phyloP scores from a whole-genome alignment of 139 green algal genomes.

The Asterochloris erici region DNA sequence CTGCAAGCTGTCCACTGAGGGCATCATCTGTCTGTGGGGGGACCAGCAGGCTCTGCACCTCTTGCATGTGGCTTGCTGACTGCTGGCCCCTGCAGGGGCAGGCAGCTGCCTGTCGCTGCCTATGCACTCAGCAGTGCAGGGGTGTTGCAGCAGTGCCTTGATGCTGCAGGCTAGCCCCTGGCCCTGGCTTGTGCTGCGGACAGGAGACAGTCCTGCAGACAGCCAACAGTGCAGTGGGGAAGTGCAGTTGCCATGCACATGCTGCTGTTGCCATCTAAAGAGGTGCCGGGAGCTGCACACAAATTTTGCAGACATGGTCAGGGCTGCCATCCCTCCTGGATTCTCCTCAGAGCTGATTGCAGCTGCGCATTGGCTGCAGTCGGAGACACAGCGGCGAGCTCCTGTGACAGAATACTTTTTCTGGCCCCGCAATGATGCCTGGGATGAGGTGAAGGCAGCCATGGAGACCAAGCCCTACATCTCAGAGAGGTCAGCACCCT shows the following conservation, averaged over 20 bases:
- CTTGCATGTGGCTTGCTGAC: background rate
- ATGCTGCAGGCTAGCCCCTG: background rate
- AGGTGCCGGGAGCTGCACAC: background rate
- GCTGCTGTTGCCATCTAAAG: background rate
- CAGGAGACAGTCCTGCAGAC: no score
- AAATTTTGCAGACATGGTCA: background rate
- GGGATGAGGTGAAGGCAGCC: slow-evolving; percentile 80
- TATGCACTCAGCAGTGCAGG: background rate
- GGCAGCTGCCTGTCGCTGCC: background rate
- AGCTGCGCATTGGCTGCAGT: slow-evolving; percentile 19
- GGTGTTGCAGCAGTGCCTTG: background rate
- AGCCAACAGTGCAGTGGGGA: no score
- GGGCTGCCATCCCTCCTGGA: background rate
- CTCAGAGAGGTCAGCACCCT: slow-evolving; percentile 41
- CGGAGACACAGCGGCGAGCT: slow-evolving; percentile 33
- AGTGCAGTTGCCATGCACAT: no score
- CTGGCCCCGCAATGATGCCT: slow-evolving; percentile 88
- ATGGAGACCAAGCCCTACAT: slow-evolving; percentile 81
- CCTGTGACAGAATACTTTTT: slow-evolving; percentile 93
- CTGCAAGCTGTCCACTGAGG: background rate
- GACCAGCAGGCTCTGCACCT: background rate
- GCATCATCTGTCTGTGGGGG: background rate
- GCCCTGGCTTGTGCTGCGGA: no score
- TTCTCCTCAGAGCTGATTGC: background rate
- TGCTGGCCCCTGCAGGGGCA: background rate